These are phyloP conservation scores for Quercus bicolor DNA, from an alignment of 306 rosid genomes.

Conservation along the genomic window DNA sequence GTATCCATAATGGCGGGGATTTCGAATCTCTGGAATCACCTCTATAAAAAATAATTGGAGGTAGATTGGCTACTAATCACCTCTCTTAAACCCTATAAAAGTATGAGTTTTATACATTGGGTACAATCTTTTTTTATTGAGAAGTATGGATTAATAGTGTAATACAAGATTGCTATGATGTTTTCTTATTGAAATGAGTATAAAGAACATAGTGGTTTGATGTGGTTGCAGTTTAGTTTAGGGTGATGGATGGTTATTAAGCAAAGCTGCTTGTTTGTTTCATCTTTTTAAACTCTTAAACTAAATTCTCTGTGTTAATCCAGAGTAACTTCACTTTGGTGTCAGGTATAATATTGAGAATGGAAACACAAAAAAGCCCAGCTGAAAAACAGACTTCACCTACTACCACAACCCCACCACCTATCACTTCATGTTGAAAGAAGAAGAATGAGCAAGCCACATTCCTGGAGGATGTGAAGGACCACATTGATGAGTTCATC, in stretches of 20 bases:
- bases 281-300: background rate
- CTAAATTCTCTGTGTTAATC: background rate
- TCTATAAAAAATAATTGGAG: too few species aligned
- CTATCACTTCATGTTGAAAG: constrained; percentile 62
- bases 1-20: too few species aligned
- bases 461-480: constrained; percentile 79
- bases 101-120: too few species aligned
- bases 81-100: too few species aligned
- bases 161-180: background rate
- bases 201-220: background rate
- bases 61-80: too few species aligned
- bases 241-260: background rate
- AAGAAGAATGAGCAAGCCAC: constrained; percentile 76
- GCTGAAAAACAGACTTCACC: constrained; percentile 38
- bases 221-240: background rate
- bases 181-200: background rate
- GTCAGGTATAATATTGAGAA: constrained; percentile 19
- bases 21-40: too few species aligned
- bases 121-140: too few species aligned
- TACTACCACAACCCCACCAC: constrained; percentile 29
- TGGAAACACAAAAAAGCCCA: constrained; percentile 52
- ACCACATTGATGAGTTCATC: constrained; percentile 84
- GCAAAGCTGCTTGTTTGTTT: background rate
- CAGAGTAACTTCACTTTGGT: background rate
- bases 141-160: too few species aligned